Evolutionary conservation across 352 stramenopile species (phyloP), one percentile per base, ranked within the genome.

Genomic region (Phytophthora cactorum): DNA sequence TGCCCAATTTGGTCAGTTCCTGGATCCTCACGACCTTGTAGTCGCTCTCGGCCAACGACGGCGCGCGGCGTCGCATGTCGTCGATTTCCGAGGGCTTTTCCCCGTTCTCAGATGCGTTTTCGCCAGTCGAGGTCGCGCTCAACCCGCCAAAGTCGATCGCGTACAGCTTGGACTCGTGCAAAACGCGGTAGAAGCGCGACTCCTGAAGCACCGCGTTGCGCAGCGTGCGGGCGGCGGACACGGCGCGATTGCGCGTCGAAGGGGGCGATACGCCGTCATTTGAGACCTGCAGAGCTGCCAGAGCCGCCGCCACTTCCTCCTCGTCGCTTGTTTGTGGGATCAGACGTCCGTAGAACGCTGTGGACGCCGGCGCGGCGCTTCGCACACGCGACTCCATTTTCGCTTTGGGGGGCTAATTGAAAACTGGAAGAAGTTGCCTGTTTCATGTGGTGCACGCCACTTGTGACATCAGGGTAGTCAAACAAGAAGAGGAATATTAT

Each of bases 141-240:
- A 52, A 10, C 15, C 60, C 70, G 17, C 63, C 73, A 64, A 85
- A 86, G 49, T 90, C 81, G 63, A 93, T 88, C 5, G 78, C 44
- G 45, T 81, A 90, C 5, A 93, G 71, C 50, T 88, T 89, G 50
- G 79, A 72, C 55, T 93, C 84, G 44, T 81, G 59, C 51, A 90
- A 49, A 36, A 93, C 82, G 43, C 84, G 84, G 52, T 93, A 93
- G 75, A 90, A 93, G 28, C 78, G 74, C 5, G 49, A 53, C 52
- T 93, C 84, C 1, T 61, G 53, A 22, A 89, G 63, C 14, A 91
- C 67, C 8, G 75, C 73, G 41, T 79, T 74, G 22, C 63, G 72
- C 55, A 83, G 45, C 34, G 71, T 59, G 3, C 63, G 46, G 2
- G 68, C 59, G 7, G 64, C 57, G 3, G 58, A 69, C 5, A 64